These are phyloP conservation scores for Triticum dicoccoides DNA, from an alignment of 176 grass and related monocot species.

Conservation along the genomic window DNA sequence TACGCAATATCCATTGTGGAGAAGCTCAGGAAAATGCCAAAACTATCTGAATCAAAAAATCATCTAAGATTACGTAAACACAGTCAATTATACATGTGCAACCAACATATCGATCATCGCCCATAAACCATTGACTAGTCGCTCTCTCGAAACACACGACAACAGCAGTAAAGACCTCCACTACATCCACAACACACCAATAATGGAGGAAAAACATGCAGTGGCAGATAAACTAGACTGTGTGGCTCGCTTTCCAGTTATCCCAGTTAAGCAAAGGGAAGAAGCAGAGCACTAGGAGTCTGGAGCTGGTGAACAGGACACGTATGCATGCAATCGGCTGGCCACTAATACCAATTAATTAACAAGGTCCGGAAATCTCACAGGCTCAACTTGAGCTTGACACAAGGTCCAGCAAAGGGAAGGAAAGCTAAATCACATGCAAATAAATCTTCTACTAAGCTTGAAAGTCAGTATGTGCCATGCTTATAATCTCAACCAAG, in stretches of 20 bases:
- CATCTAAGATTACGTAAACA: not conserved
- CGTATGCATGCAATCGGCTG: not conserved
- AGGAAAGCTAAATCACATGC: too few species aligned
- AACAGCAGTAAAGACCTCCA: constrained; percentile 21
- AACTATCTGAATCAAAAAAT: too few species aligned
- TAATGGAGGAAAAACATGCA: constrained; percentile 41
- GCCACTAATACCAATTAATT: not conserved
- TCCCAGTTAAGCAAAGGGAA: constrained; percentile 40
- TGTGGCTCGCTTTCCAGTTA: constrained; percentile 31
- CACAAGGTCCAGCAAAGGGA: not conserved
- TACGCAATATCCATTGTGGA: too few species aligned
- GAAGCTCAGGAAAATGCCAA: too few species aligned
- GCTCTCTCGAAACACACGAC: constrained; percentile 26
- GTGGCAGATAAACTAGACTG: constrained; percentile 26
- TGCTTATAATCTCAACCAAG: too few species aligned
- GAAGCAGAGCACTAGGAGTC: constrained; percentile 20
- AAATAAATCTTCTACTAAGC: too few species aligned
- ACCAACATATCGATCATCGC: not conserved
- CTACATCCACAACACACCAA: constrained; percentile 14
- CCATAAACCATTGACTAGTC: constrained; percentile 4
- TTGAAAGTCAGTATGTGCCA: too few species aligned
- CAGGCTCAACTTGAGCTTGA: constrained; percentile 23
- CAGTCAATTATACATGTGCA: not conserved
- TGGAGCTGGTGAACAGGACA: constrained; percentile 32
- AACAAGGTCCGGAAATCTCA: too few species aligned